A percentile compares a stretch with the other conserved stretches of the same genome.
Evolutionary conservation across 306 rosid species (phyloP).

Genomic region (Arachis stenosperma): DNA sequence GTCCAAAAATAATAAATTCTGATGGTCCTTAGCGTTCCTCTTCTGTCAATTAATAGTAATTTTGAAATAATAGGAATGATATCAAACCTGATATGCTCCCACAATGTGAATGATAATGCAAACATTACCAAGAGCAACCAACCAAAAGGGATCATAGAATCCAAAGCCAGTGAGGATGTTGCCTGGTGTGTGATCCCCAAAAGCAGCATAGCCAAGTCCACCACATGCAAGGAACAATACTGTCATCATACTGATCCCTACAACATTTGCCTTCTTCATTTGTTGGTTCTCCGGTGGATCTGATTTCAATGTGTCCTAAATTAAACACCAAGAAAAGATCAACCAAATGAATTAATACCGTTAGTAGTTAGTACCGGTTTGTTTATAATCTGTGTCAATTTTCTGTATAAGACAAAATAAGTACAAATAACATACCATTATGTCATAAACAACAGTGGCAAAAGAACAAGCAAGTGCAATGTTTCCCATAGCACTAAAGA

Average conservation of each 20-base stretch:
- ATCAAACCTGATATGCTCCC: constrained; percentile 65
- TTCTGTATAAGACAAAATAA: too few relatives aligned
- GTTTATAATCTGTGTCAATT: too few relatives aligned
- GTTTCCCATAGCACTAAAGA: constrained; percentile 67
- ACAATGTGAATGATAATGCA: constrained; percentile 60
- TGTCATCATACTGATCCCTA: constrained; percentile 55
- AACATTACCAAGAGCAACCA: constrained; percentile 56
- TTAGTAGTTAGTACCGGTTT: too few relatives aligned
- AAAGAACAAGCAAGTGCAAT: constrained; percentile 73
- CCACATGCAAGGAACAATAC: constrained; percentile 48
- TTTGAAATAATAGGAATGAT: too few relatives aligned
- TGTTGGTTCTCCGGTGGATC: constrained; percentile 59
- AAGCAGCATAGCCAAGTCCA: constrained; percentile 71
- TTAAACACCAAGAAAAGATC: neutral
- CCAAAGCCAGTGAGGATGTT: constrained; percentile 73
- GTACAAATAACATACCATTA: constrained; percentile 44
- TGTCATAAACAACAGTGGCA: constrained; percentile 55
- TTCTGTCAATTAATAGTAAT: too few relatives aligned
- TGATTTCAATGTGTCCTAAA: constrained; percentile 66
- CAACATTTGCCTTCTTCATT: constrained; percentile 59
- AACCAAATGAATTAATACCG: too few relatives aligned
- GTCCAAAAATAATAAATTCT: too few relatives aligned
- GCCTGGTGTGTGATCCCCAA: constrained; percentile 63
- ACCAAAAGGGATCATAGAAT: constrained; percentile 58
- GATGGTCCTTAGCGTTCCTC: too few relatives aligned